These are phyloP conservation scores for Pseudocercospora pini-densiflorae DNA, from an alignment of 2,329 filamentous ascomycete species.

Conservation along the genomic window DNA sequence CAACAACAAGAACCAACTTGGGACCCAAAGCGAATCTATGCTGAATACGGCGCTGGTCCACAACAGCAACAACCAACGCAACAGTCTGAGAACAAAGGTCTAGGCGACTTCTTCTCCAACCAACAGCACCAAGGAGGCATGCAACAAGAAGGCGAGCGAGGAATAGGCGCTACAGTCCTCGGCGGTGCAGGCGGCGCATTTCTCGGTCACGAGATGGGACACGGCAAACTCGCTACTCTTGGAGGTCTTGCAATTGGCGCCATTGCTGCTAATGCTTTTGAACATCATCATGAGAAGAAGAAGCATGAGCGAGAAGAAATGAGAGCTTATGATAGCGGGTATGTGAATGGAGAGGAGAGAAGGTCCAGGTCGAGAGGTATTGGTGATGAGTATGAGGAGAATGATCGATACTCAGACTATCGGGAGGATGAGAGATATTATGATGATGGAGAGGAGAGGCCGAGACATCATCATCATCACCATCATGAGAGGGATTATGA, in stretches of 20 bases:
- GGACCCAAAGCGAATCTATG: not conserved
- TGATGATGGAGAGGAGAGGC: slow-evolving; percentile 9
- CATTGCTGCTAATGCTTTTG: slow-evolving; percentile 10
- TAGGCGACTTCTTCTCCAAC: not conserved
- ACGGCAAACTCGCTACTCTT: slow-evolving; percentile 10
- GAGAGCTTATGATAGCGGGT: slow-evolving; percentile 6
- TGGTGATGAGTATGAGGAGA: not conserved
- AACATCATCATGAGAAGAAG: slow-evolving; percentile 18
- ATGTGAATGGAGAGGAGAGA: not conserved
- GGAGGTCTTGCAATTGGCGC: slow-evolving; percentile 8
- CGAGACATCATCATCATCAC: slow-evolving; percentile 17
- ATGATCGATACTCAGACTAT: not conserved
- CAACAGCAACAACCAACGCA: not conserved
- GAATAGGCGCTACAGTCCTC: slow-evolving; percentile 11
- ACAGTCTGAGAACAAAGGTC: not conserved
- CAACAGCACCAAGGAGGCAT: not conserved
- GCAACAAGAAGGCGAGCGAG: slow-evolving; percentile 11
- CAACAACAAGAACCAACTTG: slow-evolving; percentile 3
- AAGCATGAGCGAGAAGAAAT: slow-evolving; percentile 9
- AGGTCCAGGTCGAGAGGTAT: not conserved
- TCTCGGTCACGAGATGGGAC: slow-evolving; percentile 13
- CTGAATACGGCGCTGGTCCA: not conserved
- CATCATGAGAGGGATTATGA: not conserved
- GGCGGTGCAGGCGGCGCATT: slow-evolving; percentile 14
- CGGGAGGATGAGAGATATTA: slow-evolving; percentile 4